A percentile compares a stretch with the other conserved stretches of the same genome.
phyloP scores from a whole-genome alignment of 331 rosid species.

The Ulmus americana region DNA sequence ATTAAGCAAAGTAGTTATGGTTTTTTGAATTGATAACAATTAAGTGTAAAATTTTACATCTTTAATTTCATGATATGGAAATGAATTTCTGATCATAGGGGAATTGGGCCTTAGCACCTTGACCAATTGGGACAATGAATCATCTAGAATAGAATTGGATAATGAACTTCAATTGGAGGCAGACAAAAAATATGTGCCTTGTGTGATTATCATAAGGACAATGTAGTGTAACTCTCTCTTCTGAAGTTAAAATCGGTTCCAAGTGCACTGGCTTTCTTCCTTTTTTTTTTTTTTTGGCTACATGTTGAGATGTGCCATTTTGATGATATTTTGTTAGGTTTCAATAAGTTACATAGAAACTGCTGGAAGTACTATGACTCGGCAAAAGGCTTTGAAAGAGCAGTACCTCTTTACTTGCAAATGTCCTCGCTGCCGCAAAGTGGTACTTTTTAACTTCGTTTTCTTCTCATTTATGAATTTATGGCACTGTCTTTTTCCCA shows the following conservation, averaged over 20 bases:
- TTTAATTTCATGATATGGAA: neutral
- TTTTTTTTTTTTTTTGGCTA: neutral
- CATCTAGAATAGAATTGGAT: neutral
- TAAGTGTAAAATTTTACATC: conserved; percentile 1
- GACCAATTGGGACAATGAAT: neutral
- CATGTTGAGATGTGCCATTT: neutral
- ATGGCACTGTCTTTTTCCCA: neutral
- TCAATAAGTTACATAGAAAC: conserved; percentile 83
- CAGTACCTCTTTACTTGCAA: conserved; percentile 73
- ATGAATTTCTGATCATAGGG: conserved; percentile 1
- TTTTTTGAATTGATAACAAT: neutral
- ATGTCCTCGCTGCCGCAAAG: conserved; percentile 65
- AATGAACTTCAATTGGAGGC: neutral
- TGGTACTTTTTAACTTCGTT: conserved; percentile 40
- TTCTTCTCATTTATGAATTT: conserved; percentile 18
- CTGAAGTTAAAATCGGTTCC: neutral
- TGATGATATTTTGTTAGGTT: conserved; percentile 44
- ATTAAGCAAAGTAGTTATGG: neutral
- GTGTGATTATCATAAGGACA: neutral
- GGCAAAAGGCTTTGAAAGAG: conserved; percentile 76
- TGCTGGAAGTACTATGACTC: conserved; percentile 75
- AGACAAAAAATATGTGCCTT: neutral
- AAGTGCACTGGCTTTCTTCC: too few species aligned
- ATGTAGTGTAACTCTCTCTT: neutral
- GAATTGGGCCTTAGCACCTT: neutral